Evolutionary conservation across 2,329 filamentous ascomycete genomes (phyloP).

Genomic region (Aspergillus ustus): DNA sequence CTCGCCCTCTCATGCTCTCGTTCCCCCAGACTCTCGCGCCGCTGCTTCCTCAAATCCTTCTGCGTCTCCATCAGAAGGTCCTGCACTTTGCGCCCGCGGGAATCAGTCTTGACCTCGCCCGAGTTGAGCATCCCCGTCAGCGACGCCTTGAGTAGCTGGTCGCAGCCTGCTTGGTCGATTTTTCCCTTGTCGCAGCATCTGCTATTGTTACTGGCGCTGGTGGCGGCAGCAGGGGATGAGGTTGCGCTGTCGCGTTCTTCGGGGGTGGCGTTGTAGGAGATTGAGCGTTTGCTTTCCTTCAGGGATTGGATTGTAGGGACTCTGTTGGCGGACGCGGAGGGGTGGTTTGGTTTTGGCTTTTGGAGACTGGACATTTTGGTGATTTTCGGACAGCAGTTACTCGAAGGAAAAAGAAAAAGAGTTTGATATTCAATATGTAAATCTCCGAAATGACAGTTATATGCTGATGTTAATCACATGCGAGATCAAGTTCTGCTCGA

Average conservation of each 20-base stretch:
- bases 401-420: no score
- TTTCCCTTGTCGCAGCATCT: not conserved
- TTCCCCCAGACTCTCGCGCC: slow-evolving; percentile 20
- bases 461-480: not conserved
- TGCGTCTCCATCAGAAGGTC: slow-evolving; percentile 65
- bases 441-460: no score
- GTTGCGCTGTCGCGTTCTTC: not conserved
- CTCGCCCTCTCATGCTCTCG: not conserved
- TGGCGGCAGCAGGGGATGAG: not conserved
- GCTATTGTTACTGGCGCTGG: no score
- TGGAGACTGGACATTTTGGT: not conserved
- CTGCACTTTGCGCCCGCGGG: slow-evolving; percentile 61
- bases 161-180: slow-evolving; percentile 14
- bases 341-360: not conserved
- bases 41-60: slow-evolving; percentile 51
- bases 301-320: slow-evolving; percentile 20
- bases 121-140: slow-evolving; percentile 67
- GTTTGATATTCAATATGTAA: no score
- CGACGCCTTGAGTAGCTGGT: slow-evolving; percentile 57
- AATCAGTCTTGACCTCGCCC: slow-evolving; percentile 57
- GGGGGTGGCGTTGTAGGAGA: slow-evolving; percentile 16
- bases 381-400: not conserved
- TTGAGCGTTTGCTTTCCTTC: slow-evolving; percentile 15
- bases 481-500: not conserved
- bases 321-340: slow-evolving; percentile 21